These are phyloP conservation scores for Balakata baccata DNA, from an alignment of 345 rosid species.

Conservation along the genomic window DNA sequence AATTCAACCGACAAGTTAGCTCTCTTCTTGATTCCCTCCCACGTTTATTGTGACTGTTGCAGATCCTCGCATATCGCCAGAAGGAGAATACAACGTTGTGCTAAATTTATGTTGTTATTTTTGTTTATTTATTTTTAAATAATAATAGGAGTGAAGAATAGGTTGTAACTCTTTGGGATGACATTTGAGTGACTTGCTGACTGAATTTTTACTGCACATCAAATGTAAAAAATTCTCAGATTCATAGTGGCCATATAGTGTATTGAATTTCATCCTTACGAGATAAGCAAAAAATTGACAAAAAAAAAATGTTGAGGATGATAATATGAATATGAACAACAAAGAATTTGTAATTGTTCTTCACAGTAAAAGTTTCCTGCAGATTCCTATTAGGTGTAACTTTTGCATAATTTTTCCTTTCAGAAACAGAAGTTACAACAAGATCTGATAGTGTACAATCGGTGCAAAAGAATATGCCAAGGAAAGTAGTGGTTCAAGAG, in stretches of 20 bases:
- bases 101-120: not conserved
- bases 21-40: not conserved
- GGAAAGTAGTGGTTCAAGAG: slow-evolving; percentile 52
- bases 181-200: not conserved
- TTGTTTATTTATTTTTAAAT: too few relatives aligned
- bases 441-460: slow-evolving; percentile 5
- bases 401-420: not conserved
- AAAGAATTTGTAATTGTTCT: not conserved
- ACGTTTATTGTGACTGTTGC: slow-evolving; percentile 1
- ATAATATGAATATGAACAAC: too few relatives aligned
- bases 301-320: too few relatives aligned
- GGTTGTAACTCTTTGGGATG: too few relatives aligned
- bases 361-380: not conserved
- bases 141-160: too few relatives aligned
- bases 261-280: too few relatives aligned
- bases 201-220: not conserved
- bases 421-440: slow-evolving; percentile 4
- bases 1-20: not conserved
- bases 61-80: slow-evolving; percentile 54
- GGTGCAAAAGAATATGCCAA: not conserved
- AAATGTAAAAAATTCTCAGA: not conserved
- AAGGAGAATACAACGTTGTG: slow-evolving; percentile 24
- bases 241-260: too few relatives aligned
- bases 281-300: too few relatives aligned
- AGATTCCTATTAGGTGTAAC: not conserved